Evolutionary conservation across 305 asterid genomes (phyloP).

Genomic region (Fraxinus angustifolia): DNA sequence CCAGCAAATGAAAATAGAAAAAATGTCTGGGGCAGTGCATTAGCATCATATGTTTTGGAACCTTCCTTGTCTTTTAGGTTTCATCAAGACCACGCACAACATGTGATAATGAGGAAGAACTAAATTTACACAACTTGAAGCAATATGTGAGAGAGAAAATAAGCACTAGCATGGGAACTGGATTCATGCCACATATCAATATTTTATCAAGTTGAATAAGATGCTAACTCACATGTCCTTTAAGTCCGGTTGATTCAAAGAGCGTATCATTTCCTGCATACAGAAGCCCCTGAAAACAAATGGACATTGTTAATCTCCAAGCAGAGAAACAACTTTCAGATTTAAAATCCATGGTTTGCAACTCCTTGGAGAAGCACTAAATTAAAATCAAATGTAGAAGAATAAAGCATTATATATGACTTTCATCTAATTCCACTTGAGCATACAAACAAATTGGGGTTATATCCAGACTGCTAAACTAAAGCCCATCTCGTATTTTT

Average conservation of each 20-base stretch:
- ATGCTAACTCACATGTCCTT: constrained; percentile 53
- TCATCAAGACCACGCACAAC: not conserved
- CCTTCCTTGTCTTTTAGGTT: not conserved
- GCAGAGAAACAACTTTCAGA: constrained; percentile 10
- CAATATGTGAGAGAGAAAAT: not conserved
- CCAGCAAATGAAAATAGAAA: constrained; percentile 4
- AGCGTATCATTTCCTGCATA: constrained; percentile 62
- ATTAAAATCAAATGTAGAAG: not conserved
- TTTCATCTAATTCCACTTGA: constrained; percentile 5
- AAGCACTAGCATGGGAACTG: not conserved
- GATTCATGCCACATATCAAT: not conserved
- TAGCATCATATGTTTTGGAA: constrained; percentile 4
- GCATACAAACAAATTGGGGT: not conserved
- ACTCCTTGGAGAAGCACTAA: not conserved
- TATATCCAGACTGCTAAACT: not conserved
- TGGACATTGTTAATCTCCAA: constrained; percentile 7
- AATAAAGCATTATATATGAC: constrained; percentile 6
- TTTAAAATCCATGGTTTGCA: not conserved
- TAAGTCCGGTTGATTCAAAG: constrained; percentile 64
- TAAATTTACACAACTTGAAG: not conserved
- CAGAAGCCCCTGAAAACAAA: constrained; percentile 52
- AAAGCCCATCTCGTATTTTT: not conserved
- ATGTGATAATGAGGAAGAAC: not conserved
- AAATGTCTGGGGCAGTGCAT: not conserved
- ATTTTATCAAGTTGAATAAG: not conserved